phyloP scores from a whole-genome alignment of 345 rosid species.

The Anastatica hierochuntica region DNA sequence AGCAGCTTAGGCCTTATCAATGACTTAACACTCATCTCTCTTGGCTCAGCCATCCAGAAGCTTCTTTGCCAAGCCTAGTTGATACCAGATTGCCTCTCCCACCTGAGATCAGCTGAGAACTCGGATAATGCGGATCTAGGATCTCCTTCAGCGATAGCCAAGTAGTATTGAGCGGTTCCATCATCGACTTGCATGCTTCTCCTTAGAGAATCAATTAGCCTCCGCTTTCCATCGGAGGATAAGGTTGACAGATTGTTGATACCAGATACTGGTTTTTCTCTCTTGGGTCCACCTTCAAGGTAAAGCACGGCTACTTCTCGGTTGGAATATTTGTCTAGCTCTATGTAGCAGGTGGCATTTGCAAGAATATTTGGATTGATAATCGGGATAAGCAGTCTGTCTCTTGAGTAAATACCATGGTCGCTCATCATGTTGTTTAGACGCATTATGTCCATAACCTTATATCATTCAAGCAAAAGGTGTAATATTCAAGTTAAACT shows the following conservation, averaged over 20 bases:
- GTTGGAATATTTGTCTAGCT: slow-evolving; percentile 59
- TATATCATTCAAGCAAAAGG: slow-evolving; percentile 6
- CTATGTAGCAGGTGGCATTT: slow-evolving; percentile 63
- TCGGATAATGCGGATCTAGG: slow-evolving; percentile 68
- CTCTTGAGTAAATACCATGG: slow-evolving; percentile 76
- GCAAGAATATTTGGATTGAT: slow-evolving; percentile 51
- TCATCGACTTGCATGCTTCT: slow-evolving; percentile 93
- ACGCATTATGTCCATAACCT: slow-evolving; percentile 78
- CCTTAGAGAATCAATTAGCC: slow-evolving; percentile 53
- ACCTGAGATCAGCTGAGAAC: slow-evolving; percentile 56
- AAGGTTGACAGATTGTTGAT: slow-evolving; percentile 21
- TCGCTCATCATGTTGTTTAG: slow-evolving; percentile 90
- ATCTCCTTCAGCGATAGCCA: slow-evolving; percentile 62
- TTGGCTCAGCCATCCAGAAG: no score
- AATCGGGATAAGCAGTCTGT: slow-evolving; percentile 74
- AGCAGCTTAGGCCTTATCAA: no score
- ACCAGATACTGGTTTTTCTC: slow-evolving; percentile 10
- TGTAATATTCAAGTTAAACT: background rate
- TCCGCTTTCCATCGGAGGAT: slow-evolving; percentile 49
- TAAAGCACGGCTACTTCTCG: slow-evolving; percentile 81
- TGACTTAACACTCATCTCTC: no score
- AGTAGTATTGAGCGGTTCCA: slow-evolving; percentile 74
- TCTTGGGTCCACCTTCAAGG: slow-evolving; percentile 48
- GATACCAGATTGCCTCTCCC: slow-evolving; percentile 57
- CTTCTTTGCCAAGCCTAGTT: no score